These are phyloP conservation scores for Penicillium cinerascens DNA, from an alignment of 495 filamentous ascomycete species.

Conservation along the genomic window DNA sequence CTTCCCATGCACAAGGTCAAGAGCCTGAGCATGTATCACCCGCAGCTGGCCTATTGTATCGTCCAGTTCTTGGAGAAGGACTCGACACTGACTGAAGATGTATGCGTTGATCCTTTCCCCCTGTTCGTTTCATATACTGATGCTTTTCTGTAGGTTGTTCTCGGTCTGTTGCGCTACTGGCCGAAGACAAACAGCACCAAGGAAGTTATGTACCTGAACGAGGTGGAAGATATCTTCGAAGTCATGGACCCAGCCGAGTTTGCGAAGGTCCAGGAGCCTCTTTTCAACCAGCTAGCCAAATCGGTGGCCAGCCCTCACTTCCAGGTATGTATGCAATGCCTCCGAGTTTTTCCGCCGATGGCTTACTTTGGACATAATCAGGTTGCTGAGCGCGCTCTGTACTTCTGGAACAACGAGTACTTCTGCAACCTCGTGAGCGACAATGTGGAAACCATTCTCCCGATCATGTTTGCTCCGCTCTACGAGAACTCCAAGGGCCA, in stretches of 20 bases:
- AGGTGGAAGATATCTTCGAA: conserved; percentile 99
- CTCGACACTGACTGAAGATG: conserved; percentile 93
- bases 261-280: conserved; percentile 93
- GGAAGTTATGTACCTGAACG: conserved; percentile 99
- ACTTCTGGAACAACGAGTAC: conserved; percentile 99
- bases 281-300: conserved; percentile 96
- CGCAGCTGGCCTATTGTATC: conserved; percentile 97
- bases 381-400: conserved; percentile 94
- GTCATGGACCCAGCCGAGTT: conserved; percentile 99
- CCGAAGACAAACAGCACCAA: conserved; percentile 99
- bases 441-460: conserved; percentile 96
- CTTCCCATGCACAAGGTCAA: conserved; percentile 97
- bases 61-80: conserved; percentile 99
- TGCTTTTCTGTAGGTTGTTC: conserved; percentile 64
- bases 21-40: conserved; percentile 99
- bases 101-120: conserved; percentile 32
- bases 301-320: conserved; percentile 98
- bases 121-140: conserved; percentile 1
- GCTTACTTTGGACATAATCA: conserved; percentile 18
- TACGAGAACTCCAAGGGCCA: conserved; percentile 99
- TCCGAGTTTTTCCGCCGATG: background rate
- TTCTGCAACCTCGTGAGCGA: conserved; percentile 99
- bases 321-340: conserved; percentile 54
- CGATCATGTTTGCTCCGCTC: conserved; percentile 98
- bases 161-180: conserved; percentile 94